Percentiles rank a stretch among this genome's conserved stretches.
Conservation (phyloP, 208 protist species). For the Trichomonas vaginalis region DNA sequence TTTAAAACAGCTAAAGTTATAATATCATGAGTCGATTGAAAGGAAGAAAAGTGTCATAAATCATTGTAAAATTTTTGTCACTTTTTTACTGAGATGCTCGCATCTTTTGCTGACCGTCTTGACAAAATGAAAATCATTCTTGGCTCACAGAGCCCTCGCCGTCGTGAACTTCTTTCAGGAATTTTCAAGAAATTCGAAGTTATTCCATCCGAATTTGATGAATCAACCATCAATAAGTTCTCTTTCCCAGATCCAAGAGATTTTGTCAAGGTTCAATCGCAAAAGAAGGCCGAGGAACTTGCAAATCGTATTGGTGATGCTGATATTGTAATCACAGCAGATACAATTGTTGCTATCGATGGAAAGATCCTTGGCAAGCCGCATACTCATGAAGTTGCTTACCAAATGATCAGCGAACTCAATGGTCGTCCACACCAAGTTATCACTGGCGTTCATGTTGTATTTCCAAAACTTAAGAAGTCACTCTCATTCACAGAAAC, state of each 20-base stretch:
- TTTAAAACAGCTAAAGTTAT: too few species aligned
- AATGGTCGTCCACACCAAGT: neutral
- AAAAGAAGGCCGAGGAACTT: neutral
- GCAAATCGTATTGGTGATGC: neutral
- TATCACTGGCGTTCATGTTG: neutral
- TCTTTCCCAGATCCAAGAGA: neutral
- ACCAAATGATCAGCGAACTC: neutral
- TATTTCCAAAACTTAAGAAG: neutral
- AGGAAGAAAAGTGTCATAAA: too few species aligned
- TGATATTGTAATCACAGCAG: neutral
- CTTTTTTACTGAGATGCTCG: too few species aligned
- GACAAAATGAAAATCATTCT: constrained; percentile 15
- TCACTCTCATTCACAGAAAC: neutral
- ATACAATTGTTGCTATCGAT: constrained; percentile 10
- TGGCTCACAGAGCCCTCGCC: neutral
- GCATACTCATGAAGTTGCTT: neutral
- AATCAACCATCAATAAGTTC: neutral
- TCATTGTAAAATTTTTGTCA: too few species aligned
- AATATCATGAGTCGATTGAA: too few species aligned
- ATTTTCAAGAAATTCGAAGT: neutral
- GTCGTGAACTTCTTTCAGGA: neutral
- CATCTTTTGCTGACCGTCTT: neutral
- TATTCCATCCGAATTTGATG: constrained; percentile 2
- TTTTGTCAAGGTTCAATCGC: neutral
- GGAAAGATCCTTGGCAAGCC: neutral